Evolutionary conservation across 2,329 filamentous ascomycete genomes (phyloP), one percentile per base, ranked within the genome.

Genomic region (Xylaria sp.): DNA sequence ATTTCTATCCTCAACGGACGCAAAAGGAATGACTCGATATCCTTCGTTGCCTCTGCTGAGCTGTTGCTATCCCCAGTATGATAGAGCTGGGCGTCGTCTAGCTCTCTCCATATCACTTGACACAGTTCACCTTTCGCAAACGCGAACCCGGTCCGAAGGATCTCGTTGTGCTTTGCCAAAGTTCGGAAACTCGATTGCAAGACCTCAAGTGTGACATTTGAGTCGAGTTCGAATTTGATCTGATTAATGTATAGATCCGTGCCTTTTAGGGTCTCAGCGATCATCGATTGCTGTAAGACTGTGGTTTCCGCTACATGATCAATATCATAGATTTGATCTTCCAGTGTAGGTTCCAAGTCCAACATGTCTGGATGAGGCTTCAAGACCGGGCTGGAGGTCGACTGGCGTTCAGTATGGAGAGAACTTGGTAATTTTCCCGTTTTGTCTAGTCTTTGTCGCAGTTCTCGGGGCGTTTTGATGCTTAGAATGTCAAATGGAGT

Each of bases 271-370:
- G 90, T 92, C 74, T 96, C 91, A 0, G 83, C 79, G 13, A 96
- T 78, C 91, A 96, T 95, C 1, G 90, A 86, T 16, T 81, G 76
- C 67, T 97, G 92, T 8, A 94, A 78, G 11, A 86, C 81, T 3
- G 87, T 92, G 70, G 90, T 94, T 3, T 80, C 80, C 16, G 80
- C 70, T n/a, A 86, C 67, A 23, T 76, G 72, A 39, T 79, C 73
- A 8, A 78, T 63, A 2, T 72, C 58, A 1, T 67, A 61, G 7
- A 65, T 46, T 6, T 72, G 60, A 34, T 64, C 23, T 9, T 52
- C 50, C 11, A 46, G 52, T 67, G 23, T 7, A 37, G 8, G 23
- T 18, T 57, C 63, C 59, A 42, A 61, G 60, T 52, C 58, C 16
- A 55, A 44, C 54, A 56, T 57, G 8, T 63, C 52, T 8, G 34